Evolutionary conservation across 2,329 filamentous ascomycete species (phyloP).

Genomic region (Cladophialophora carrionii): DNA sequence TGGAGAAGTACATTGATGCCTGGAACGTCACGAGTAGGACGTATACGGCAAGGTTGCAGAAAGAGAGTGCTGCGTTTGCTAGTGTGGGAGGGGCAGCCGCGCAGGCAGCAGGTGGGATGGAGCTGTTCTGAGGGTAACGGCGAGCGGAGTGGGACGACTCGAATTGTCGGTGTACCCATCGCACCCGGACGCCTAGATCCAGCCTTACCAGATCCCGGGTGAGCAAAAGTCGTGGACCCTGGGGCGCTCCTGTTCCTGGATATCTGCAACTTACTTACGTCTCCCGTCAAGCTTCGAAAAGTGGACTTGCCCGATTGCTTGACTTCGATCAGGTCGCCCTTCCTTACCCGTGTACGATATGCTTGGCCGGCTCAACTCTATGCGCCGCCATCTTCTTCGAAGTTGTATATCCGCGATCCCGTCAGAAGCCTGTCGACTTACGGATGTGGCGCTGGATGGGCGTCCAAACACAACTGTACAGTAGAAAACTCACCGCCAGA

Average conservation of each 20-base stretch:
- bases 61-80: slow-evolving; percentile 49
- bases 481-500: background rate
- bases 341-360: background rate
- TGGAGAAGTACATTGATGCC: slow-evolving; percentile 81
- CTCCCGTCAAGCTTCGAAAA: background rate
- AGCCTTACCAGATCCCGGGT: background rate
- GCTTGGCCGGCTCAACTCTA: background rate
- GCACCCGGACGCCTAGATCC: background rate
- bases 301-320: background rate
- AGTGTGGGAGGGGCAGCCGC: slow-evolving; percentile 2
- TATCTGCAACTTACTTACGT: background rate
- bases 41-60: slow-evolving; percentile 67
- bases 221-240: background rate
- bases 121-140: slow-evolving; percentile 25
- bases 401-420: background rate
- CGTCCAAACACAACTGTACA: background rate
- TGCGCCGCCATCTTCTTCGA: background rate
- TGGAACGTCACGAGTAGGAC: slow-evolving; percentile 75
- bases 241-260: background rate
- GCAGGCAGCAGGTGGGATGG: slow-evolving; percentile 21
- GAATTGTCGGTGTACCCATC: background rate
- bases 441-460: too few relatives aligned
- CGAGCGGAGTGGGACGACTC: background rate
- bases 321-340: background rate
- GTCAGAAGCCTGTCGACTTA: background rate